Conservation (phyloP, 768 basidiomycete species). For the Rhizopogon vinicolor region DNA sequence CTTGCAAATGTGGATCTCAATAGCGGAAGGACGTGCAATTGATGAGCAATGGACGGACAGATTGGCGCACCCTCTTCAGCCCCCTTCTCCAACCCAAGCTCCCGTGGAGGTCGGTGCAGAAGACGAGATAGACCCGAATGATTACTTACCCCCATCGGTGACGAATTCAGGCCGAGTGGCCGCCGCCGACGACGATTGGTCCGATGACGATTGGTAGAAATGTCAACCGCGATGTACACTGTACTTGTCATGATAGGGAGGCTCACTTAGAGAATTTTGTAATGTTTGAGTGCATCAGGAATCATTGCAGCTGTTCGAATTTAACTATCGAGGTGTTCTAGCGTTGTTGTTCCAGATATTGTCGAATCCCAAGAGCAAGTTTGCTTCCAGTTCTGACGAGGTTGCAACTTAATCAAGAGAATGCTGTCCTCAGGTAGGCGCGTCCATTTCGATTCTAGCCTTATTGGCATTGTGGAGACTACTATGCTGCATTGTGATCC, state of each 20-base stretch:
- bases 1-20: slow-evolving; percentile 41
- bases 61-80: slow-evolving; percentile 4
- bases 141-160: slow-evolving; percentile 12
- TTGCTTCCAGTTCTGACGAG: too few species aligned
- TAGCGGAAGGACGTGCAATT: slow-evolving; percentile 41
- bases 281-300: too few species aligned
- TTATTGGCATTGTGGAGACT: too few species aligned
- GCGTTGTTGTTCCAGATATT: too few species aligned
- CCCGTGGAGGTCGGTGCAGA: background rate
- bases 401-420: too few species aligned
- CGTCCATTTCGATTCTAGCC: too few species aligned
- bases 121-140: slow-evolving; percentile 8
- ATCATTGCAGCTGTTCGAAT: too few species aligned
- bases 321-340: too few species aligned
- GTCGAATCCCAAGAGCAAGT: too few species aligned
- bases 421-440: too few species aligned
- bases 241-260: background rate
- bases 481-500: too few species aligned
- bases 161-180: slow-evolving; percentile 7
- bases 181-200: slow-evolving; percentile 16
- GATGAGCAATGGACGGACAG: slow-evolving; percentile 37
- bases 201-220: slow-evolving; percentile 26
- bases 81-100: slow-evolving; percentile 10
- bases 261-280: too few species aligned
- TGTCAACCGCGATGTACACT: background rate